Evolutionary conservation across 2,329 filamentous ascomycete species (phyloP).

Genomic region (Exophiala alcalophila): DNA sequence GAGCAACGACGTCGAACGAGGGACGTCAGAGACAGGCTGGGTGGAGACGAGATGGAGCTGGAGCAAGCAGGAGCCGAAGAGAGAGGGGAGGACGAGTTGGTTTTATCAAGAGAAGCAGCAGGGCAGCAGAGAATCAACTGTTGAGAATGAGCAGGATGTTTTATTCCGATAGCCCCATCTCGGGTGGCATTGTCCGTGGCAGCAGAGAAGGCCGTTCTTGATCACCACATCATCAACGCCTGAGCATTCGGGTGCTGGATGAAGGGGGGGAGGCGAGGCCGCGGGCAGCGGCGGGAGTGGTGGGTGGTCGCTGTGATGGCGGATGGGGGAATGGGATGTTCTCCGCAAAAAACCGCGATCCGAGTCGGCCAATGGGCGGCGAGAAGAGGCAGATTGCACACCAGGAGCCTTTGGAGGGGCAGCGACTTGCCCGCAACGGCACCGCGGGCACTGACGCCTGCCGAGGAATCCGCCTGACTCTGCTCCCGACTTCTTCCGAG

Average conservation of each 20-base stretch:
- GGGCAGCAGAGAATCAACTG: background rate
- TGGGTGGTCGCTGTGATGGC: too few relatives aligned
- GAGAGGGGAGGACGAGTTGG: background rate
- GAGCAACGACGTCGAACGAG: constrained; percentile 10
- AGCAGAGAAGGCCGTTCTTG: constrained; percentile 7
- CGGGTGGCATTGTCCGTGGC: constrained; percentile 11
- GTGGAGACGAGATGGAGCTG: constrained; percentile 2
- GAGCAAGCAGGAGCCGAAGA: background rate
- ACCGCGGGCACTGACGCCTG: constrained; percentile 2
- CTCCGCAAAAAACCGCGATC: constrained; percentile 3
- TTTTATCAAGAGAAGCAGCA: constrained; percentile 1
- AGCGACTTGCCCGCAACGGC: too few relatives aligned
- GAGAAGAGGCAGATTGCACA: background rate
- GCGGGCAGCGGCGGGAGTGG: too few relatives aligned
- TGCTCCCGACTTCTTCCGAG: constrained; percentile 9
- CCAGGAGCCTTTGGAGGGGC: constrained; percentile 4
- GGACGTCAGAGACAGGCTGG: background rate
- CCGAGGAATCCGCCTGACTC: constrained; percentile 5
- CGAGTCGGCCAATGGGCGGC: background rate
- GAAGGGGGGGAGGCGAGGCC: too few relatives aligned
- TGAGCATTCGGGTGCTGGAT: constrained; percentile 10
- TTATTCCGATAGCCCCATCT: constrained; percentile 14
- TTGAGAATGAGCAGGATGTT: too few relatives aligned
- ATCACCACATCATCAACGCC: constrained; percentile 8
- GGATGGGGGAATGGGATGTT: background rate